A percentile compares a stretch with the other conserved stretches of the same genome.
phyloP scores from a whole-genome alignment of 192 early-diverging fungal genomes.

The Glomus cerebriforme region DNA sequence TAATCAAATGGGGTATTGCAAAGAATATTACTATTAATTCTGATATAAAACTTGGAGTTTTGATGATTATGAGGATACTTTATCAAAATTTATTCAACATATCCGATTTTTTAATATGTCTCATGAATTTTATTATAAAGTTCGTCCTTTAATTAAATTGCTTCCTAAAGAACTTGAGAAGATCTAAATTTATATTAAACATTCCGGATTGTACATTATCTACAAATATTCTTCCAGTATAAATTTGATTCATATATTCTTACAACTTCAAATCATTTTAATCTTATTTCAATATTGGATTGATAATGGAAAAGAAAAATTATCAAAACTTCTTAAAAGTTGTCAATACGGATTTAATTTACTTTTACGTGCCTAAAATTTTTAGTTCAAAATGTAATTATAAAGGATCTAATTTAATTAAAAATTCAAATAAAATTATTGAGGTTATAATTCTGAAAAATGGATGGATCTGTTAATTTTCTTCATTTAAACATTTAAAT shows the following conservation, averaged over 20 bases:
- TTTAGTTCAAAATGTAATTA: constrained; percentile 16
- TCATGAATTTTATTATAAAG: constrained; percentile 14
- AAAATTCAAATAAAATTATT: not conserved
- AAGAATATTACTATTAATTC: not conserved
- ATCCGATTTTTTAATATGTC: constrained; percentile 16
- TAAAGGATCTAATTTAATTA: not conserved
- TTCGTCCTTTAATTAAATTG: constrained; percentile 13
- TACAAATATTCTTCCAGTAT: not conserved
- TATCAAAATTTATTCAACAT: not conserved
- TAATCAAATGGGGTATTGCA: constrained; percentile 20
- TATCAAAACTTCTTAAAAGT: no score
- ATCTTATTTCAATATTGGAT: constrained; percentile 26
- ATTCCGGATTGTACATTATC: not conserved
- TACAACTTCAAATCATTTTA: not conserved
- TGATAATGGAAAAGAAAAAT: not conserved
- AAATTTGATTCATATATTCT: not conserved
- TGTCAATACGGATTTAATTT: constrained; percentile 14
- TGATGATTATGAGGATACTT: not conserved
- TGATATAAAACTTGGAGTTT: not conserved
- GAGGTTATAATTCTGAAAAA: constrained; percentile 13
- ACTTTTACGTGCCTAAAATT: constrained; percentile 9
- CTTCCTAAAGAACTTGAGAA: constrained; percentile 9
- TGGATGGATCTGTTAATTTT: not conserved
- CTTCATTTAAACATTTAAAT: not conserved
- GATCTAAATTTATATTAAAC: not conserved